phyloP scores from a whole-genome alignment of 805 yeast genomes.

The Yarrowia sp. region DNA sequence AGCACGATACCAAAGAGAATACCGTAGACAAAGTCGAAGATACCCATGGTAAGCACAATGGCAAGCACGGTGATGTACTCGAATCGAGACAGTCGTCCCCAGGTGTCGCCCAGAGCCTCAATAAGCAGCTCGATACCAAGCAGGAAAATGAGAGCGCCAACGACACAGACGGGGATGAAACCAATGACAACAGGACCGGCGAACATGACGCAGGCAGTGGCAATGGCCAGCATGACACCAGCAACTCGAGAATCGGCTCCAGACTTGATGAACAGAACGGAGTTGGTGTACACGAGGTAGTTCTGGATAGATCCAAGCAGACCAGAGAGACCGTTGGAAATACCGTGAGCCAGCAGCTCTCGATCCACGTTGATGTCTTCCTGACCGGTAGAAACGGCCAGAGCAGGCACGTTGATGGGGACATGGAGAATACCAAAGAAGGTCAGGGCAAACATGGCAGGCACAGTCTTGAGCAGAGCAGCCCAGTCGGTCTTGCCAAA shows the following conservation, averaged over 20 bases:
- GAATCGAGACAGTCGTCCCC: conserved; percentile 72
- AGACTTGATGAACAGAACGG: conserved; percentile 87
- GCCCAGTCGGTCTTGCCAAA: conserved; percentile 77
- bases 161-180: conserved; percentile 93
- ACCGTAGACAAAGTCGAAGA: conserved; percentile 93
- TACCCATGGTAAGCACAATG: conserved; percentile 94
- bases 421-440: conserved; percentile 96
- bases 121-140: conserved; percentile 88
- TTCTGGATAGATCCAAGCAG: conserved; percentile 87
- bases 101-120: conserved; percentile 86
- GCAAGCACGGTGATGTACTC: conserved; percentile 85
- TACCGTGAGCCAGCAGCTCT: conserved; percentile 94
- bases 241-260: conserved; percentile 92
- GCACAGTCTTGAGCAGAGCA: conserved; percentile 70
- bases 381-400: conserved; percentile 88
- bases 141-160: conserved; percentile 87
- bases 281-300: conserved; percentile 92
- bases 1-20: conserved; percentile 86
- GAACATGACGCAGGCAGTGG: conserved; percentile 80
- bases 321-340: conserved; percentile 87
- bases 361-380: conserved; percentile 84
- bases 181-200: conserved; percentile 94
- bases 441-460: conserved; percentile 94
- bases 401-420: conserved; percentile 96
- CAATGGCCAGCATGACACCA: conserved; percentile 85